These are phyloP conservation scores for Sistotremastrum niveocremeum DNA, from an alignment of 768 basidiomycete species.

Conservation along the genomic window DNA sequence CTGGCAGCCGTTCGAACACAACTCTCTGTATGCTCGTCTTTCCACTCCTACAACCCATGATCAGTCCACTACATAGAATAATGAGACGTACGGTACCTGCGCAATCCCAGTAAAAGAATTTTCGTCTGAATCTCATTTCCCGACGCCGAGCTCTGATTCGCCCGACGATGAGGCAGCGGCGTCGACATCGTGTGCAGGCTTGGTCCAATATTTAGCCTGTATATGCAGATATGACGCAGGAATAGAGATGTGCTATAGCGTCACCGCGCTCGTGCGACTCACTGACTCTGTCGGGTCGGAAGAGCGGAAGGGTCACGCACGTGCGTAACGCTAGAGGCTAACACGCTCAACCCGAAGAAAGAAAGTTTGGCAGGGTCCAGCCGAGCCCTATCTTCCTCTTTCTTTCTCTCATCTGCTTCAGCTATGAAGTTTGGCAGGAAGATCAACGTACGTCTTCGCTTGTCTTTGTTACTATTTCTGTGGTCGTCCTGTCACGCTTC, in stretches of 20 bases:
- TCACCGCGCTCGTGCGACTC: too few species aligned
- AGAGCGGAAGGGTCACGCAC: neutral
- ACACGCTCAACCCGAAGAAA: neutral
- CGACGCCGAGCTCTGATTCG: too few species aligned
- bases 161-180: too few species aligned
- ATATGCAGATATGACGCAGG: too few species aligned
- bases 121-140: conserved; percentile 34
- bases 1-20: conserved; percentile 71
- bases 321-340: neutral
- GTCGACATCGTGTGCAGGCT: conserved; percentile 8
- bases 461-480: neutral
- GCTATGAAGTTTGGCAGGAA: conserved; percentile 74
- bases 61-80: neutral
- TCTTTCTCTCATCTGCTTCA: neutral
- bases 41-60: conserved; percentile 46
- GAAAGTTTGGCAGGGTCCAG: neutral
- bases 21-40: conserved; percentile 88
- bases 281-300: too few species aligned
- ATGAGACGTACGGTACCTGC: conserved; percentile 32
- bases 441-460: conserved; percentile 38
- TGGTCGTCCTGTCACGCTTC: conserved; percentile 2
- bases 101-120: conserved; percentile 58
- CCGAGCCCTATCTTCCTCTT: neutral
- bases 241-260: too few species aligned
- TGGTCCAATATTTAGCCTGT: too few species aligned